Evolutionary conservation across 2,329 filamentous ascomycete species (phyloP).

Genomic region (Hypoxylon sp.): DNA sequence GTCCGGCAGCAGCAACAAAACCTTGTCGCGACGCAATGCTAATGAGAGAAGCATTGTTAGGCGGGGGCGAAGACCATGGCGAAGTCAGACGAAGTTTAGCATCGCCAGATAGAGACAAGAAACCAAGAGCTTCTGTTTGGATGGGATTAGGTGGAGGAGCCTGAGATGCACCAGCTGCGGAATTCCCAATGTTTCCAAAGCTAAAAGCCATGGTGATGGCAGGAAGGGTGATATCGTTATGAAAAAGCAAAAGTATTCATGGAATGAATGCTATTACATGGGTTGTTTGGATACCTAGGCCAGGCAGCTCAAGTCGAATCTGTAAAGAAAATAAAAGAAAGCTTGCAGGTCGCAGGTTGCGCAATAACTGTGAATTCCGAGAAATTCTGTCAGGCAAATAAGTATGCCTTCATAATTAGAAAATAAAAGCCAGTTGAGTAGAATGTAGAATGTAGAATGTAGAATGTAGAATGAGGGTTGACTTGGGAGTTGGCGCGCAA

Average conservation of each 20-base stretch:
- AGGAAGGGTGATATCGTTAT: constrained; percentile 24
- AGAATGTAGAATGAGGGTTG: constrained; percentile 1
- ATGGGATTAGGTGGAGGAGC: constrained; percentile 67
- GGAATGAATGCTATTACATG: too few species aligned
- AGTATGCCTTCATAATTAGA: constrained; percentile 9
- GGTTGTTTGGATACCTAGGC: too few species aligned
- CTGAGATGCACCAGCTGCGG: constrained; percentile 34
- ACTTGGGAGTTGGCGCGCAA: constrained; percentile 18
- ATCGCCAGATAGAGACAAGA: constrained; percentile 80
- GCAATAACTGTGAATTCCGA: constrained; percentile 1
- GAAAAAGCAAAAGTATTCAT: constrained; percentile 34
- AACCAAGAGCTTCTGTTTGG: constrained; percentile 85
- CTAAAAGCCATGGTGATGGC: constrained; percentile 41
- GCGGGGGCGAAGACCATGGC: constrained; percentile 79
- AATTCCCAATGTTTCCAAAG: constrained; percentile 42
- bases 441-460: constrained; percentile 4
- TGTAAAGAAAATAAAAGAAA: constrained; percentile 1
- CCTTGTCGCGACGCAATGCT: constrained; percentile 82
- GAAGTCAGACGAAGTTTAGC: constrained; percentile 83
- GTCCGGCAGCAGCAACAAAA: constrained; percentile 86
- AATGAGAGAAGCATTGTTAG: constrained; percentile 81
- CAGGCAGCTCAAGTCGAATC: constrained; percentile 1
- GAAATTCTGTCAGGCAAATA: constrained; percentile 1
- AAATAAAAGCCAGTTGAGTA: background rate
- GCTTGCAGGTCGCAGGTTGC: constrained; percentile 8